Percentiles rank a stretch among this genome's conserved stretches.
phyloP scores from a whole-genome alignment of 2,329 filamentous ascomycete species.

The Coniella vitis region DNA sequence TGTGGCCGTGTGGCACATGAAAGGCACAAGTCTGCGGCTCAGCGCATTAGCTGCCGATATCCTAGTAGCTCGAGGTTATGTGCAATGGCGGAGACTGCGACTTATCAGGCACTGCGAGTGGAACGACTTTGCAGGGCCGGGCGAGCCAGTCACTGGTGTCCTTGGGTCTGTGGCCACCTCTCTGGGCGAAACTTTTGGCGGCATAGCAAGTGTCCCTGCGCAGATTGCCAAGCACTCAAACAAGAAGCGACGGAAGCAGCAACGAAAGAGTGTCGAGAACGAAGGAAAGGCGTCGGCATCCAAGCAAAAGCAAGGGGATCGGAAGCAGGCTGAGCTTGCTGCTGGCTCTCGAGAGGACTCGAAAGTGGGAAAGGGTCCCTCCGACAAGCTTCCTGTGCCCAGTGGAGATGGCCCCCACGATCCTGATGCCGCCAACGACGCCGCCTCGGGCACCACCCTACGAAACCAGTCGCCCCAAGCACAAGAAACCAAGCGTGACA shows the following conservation, averaged over 20 bases:
- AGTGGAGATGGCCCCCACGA: slow-evolving; percentile 1
- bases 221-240: slow-evolving; percentile 52
- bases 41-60: slow-evolving; percentile 60
- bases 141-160: slow-evolving; percentile 63
- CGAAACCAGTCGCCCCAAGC: slow-evolving; percentile 19
- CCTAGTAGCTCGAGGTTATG: slow-evolving; percentile 51
- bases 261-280: slow-evolving; percentile 21
- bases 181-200: slow-evolving; percentile 52
- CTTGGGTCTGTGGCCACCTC: slow-evolving; percentile 55
- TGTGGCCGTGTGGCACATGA: slow-evolving; percentile 60
- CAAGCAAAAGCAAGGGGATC: slow-evolving; percentile 16
- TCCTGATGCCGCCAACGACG: slow-evolving; percentile 3
- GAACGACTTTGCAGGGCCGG: slow-evolving; percentile 72
- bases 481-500: slow-evolving; percentile 23
- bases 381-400: not conserved
- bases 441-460: slow-evolving; percentile 15
- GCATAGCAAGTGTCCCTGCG: slow-evolving; percentile 58
- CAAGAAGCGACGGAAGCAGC: slow-evolving; percentile 41
- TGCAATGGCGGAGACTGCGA: slow-evolving; percentile 57
- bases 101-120: slow-evolving; percentile 63
- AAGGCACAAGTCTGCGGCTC: slow-evolving; percentile 52
- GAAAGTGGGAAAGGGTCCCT: too few species aligned
- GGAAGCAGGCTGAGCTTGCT: slow-evolving; percentile 17
- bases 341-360: not conserved
- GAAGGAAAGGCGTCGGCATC: not conserved